Evolutionary conservation across 768 basidiomycete species (phyloP).

Genomic region (Glaciozyma antarctica): DNA sequence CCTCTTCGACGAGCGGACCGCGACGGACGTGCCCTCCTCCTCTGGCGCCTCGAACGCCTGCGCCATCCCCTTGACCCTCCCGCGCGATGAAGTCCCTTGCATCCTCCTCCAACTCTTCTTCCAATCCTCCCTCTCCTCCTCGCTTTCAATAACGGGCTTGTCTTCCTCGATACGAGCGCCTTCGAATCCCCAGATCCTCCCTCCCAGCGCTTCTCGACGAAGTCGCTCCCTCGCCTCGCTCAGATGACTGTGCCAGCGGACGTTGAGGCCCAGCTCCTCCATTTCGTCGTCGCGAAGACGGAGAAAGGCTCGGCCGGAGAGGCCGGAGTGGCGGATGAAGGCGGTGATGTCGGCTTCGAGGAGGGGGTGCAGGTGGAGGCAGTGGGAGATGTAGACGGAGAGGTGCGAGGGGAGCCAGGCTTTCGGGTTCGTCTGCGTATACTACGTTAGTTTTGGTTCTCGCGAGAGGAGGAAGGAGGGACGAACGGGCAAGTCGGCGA

Average conservation of each 20-base stretch:
- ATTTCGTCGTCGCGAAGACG: constrained; percentile 28
- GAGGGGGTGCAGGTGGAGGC: constrained; percentile 25
- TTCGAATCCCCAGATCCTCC: constrained; percentile 18
- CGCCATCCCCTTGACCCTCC: constrained; percentile 27
- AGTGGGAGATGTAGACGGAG: constrained; percentile 29
- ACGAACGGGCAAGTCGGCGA: constrained; percentile 19
- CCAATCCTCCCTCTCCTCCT: constrained; percentile 29
- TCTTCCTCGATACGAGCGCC: neutral
- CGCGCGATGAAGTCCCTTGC: constrained; percentile 5
- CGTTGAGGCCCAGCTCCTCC: constrained; percentile 32
- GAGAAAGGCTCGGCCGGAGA: constrained; percentile 31
- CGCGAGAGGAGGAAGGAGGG: neutral
- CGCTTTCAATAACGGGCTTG: constrained; percentile 13
- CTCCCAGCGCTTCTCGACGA: constrained; percentile 17
- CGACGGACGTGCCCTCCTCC: neutral
- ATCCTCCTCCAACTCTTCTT: constrained; percentile 26
- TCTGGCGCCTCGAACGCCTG: constrained; percentile 22
- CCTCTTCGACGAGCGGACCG: neutral
- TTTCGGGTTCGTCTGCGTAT: constrained; percentile 21
- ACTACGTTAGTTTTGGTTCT: neutral
- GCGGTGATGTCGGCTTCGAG: constrained; percentile 28
- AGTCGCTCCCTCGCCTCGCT: constrained; percentile 19
- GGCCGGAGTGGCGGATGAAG: constrained; percentile 26
- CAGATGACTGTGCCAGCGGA: constrained; percentile 20
- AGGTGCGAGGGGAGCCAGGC: constrained; percentile 32